Base-by-base conservation (phyloP, 345 rosid species). In the Stellera chamaejasme region DNA sequence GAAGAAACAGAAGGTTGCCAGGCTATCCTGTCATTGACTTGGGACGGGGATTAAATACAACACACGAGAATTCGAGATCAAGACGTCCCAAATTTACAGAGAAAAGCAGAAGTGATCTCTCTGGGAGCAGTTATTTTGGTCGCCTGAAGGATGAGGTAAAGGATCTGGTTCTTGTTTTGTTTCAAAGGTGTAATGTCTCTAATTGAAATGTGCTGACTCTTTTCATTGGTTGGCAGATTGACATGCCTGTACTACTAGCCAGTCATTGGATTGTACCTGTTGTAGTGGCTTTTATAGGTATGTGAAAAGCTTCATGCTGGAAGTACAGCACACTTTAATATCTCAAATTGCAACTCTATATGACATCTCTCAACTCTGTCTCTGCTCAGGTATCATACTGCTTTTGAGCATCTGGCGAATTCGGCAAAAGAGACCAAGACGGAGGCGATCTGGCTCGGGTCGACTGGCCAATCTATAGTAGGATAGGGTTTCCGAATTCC, bases 241-340 rank as follows among this genome's bases (percentile, higher is more conserved):
- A 93, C 63, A 66, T 69, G 59, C 87, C 97, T 16, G 73, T 79
- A 55, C 83, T 80, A 28, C 77, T 77, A 63, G 77, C 84, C 45
- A 84, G 83, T 68, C 89, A 77, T 36, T 84, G 96, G 99, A 77
- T 88, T 54, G 69, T 85, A 64, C 97, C 86, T 56, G 88, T 82
- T 10, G 78, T 77, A 15, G 76, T 84, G 55, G 82, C 78, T 43
- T 64, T 82, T 50, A 66, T 81, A 42, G 98, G 97, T 92, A 64
- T 58, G 79, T 70, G 50, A 69, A 11, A 25, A 27, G 49, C 45
- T 14, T 3, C 58, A 39, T 19, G 36, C 45, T n/a, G 15, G 7
- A 1, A 36, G 10, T 27, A 7, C 25, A 42, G 11, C 13, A 46
- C 15, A 4, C 11, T 14, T 47, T 43, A 27, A 19, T 27, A 3